Conservation (phyloP, 2,329 filamentous ascomycete species). For the Dendryphion nanum region DNA sequence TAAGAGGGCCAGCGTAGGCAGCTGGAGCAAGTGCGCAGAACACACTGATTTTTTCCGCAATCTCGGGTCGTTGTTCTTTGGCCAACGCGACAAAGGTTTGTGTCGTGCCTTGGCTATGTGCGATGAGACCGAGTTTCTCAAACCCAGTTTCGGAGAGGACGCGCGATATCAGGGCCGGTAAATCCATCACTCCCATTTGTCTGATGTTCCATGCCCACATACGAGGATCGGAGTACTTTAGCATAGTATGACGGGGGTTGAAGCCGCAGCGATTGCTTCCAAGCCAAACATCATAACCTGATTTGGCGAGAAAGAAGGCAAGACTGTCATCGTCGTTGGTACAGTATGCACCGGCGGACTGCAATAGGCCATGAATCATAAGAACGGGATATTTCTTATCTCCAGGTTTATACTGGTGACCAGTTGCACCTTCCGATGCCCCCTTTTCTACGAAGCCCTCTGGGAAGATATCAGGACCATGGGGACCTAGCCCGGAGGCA, state of each 20-base stretch:
- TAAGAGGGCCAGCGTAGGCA: conserved; percentile 82
- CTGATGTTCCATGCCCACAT: conserved; percentile 98
- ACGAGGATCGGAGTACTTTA: conserved; percentile 73
- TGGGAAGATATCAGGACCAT: conserved; percentile 63
- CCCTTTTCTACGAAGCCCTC: conserved; percentile 22
- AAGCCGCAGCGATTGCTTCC: conserved; percentile 93
- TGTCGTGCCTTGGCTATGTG: conserved; percentile 89
- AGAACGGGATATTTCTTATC: conserved; percentile 76
- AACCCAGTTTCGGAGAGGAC: conserved; percentile 83
- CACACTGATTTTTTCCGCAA: conserved; percentile 79
- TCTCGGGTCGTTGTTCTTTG: conserved; percentile 82
- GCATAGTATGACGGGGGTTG: conserved; percentile 68
- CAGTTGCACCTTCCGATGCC: conserved; percentile 13
- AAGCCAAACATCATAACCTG: conserved; percentile 92
- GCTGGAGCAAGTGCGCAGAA: conserved; percentile 91
- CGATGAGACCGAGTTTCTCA: conserved; percentile 75
- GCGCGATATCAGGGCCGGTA: conserved; percentile 75
- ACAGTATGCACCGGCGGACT: conserved; percentile 85
- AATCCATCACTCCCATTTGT: conserved; percentile 87
- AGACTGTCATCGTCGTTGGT: conserved; percentile 86
- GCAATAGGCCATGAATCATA: conserved; percentile 83
- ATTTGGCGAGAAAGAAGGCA: conserved; percentile 89
- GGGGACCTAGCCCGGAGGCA: conserved; percentile 50
- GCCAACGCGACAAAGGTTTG: conserved; percentile 84
- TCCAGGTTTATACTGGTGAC: conserved; percentile 29